A percentile compares a stretch with the other conserved stretches of the same genome.
Evolutionary conservation across 1,284 basidiomycete genomes (phyloP).

Genomic region (Trichosporon sp.): DNA sequence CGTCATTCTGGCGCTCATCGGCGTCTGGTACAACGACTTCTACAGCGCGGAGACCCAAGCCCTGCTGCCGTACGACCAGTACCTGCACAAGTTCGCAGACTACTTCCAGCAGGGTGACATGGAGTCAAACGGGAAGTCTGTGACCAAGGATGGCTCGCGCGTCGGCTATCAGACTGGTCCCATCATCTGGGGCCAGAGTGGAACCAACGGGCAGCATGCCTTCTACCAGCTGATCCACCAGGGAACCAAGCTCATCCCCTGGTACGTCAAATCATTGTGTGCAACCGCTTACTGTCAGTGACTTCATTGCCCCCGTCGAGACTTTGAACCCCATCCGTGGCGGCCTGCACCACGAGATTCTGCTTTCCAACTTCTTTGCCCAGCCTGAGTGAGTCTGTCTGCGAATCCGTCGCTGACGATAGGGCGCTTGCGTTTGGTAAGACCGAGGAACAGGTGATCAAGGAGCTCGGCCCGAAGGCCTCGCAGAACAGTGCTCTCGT

Average conservation of each 20-base stretch:
- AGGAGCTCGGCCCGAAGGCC: constrained; percentile 74
- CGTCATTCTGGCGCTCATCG: constrained; percentile 85
- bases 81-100: constrained; percentile 98
- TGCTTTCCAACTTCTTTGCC: constrained; percentile 97
- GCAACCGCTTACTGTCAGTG: constrained; percentile 58
- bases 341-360: constrained; percentile 93
- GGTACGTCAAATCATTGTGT: constrained; percentile 39
- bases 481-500: constrained; percentile 78
- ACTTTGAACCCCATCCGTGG: constrained; percentile 86
- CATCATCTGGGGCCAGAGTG: constrained; percentile 97
- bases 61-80: constrained; percentile 96
- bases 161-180: constrained; percentile 97
- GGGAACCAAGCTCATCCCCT: constrained; percentile 86
- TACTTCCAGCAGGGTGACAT: constrained; percentile 99
- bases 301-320: constrained; percentile 93
- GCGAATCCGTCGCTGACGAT: constrained; percentile 22
- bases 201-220: constrained; percentile 98
- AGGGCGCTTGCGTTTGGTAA: constrained; percentile 93
- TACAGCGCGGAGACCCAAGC: constrained; percentile 93
- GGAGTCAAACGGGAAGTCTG: constrained; percentile 98
- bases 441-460: constrained; percentile 80
- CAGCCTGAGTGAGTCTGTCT: constrained; percentile 70
- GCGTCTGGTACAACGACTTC: constrained; percentile 99
- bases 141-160: constrained; percentile 88
- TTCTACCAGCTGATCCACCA: constrained; percentile 99